Base-by-base conservation (phyloP, 345 rosid species). In the Hypericum perforatum region DNA sequence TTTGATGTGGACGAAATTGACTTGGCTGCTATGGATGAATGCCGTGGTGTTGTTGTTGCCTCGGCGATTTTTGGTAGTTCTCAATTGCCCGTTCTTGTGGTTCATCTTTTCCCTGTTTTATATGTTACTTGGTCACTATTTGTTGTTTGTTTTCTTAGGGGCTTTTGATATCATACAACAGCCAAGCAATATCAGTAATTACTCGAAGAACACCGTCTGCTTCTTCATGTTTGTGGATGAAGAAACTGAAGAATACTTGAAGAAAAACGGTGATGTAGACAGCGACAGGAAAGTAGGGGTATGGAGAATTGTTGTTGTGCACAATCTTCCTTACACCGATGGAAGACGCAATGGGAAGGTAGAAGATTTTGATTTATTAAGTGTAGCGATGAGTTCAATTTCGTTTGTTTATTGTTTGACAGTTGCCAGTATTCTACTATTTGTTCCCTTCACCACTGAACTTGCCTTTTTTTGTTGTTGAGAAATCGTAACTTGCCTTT, bases 281-380 rank as follows among this genome's bases (percentile, higher is more conserved):
- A 65, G 54, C 59, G 72, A 39, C 45, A 80, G 74, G 73, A 94
- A 53, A 70, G 65, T 76, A 48, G 99, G 99, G 58, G 61, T 94
- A 51, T 94, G 97, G 99, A 86, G 94, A 76, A 63, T 94, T 56
- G 92, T 80, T 70, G 85, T 84, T 54, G 82, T 78, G 41, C 97
- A 63, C 60, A 89, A 89, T 75, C 87, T 78, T 68, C 99, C 99
- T 41, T 94, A 86, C 58, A 16, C 62, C 0, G 99, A 94, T 62
- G 85, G 89, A 40, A 76, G 99, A 53, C 99, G 99, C 68, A 89
- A 75, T 22, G 99, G 99, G 54, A 94, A 94, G 85, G 99, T 86
- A 77, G 52, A 39, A 59, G 29, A 47, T 37, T 5, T 49, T 2
- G 22, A 50, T 40, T 45, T 37, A 22, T 22, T 22, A 22, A 22